These are phyloP conservation scores for Picea abies DNA, from an alignment of 83 land plant species.

Conservation along the genomic window DNA sequence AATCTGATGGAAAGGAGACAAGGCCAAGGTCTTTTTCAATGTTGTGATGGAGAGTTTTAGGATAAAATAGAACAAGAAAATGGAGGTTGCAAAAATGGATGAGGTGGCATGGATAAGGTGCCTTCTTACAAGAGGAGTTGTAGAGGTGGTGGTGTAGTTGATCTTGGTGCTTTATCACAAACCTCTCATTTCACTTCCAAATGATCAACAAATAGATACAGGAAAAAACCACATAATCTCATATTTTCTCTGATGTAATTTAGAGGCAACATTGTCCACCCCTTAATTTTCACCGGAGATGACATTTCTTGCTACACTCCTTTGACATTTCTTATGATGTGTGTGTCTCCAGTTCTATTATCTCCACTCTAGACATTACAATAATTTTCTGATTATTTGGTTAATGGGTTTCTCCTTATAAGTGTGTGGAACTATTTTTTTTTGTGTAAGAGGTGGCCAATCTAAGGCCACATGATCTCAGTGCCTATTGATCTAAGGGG, in stretches of 20 bases:
- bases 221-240: no score
- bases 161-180: neutral
- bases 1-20: no score
- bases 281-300: neutral
- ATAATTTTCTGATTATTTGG: no score
- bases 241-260: no score
- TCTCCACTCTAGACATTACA: neutral
- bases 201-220: no score
- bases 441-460: neutral
- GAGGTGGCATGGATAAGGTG: conserved; percentile 18
- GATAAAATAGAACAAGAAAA: neutral
- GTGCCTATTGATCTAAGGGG: no score
- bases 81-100: conserved; percentile 6
- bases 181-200: conserved; percentile 1
- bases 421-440: neutral
- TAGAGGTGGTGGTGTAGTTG: no score
- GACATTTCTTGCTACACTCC: no score
- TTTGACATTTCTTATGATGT: no score
- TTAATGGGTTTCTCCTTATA: neutral
- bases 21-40: no score
- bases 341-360: neutral
- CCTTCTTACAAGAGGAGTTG: neutral
- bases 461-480: neutral
- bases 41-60: no score
- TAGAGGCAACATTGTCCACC: no score